Evolutionary conservation across 176 grass and related monocot species (phyloP), one percentile per base, ranked within the genome.

Genomic region (Carex scoparia): DNA sequence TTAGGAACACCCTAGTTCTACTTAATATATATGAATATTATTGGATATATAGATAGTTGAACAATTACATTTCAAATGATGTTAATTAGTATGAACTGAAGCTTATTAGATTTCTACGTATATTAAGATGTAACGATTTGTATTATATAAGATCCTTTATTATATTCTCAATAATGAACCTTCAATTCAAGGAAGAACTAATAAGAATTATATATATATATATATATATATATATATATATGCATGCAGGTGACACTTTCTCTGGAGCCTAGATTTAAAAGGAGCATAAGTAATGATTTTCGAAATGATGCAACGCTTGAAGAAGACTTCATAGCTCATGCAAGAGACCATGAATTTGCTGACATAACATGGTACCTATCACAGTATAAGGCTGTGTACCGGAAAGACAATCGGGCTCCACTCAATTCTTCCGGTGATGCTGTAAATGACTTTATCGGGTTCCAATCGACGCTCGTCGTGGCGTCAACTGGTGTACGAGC

Each of bases 281-380:
- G 95, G 62, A 94, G 88, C 86, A 90, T 94, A 69, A 94, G 88
- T 37, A 91, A 86, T 64, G 73, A 85, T 33, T 94, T 90, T 81
- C 53, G 87, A 46, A 56, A 94, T 32, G 92, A 97, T 60, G 19
- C 69, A 19, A 62, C 15, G 18, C 67, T 97, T 33, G 70, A 94
- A 88, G 87, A 97, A 28, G 87, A 93, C 49, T 94, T 93, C 64
- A 57, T 84, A 0, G 84, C 81, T 28, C 91, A 89, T 76, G 95
- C 95, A 10, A 35, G 57, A 35, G 48, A 80, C 13, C 89, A 97
- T 65, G 89, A 97, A 83, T 97, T 97, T 72, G 90, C 89, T 1
- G 92, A 94, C 84, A 93, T 97, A 72, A 84, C 91, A 60, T 97
- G 91, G 94, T 97, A 93, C 79, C 92, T 92, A 6, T 97, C 92